These are phyloP conservation scores for Cynanchum wilfordii DNA, from an alignment of 257 asterid species.

Conservation along the genomic window DNA sequence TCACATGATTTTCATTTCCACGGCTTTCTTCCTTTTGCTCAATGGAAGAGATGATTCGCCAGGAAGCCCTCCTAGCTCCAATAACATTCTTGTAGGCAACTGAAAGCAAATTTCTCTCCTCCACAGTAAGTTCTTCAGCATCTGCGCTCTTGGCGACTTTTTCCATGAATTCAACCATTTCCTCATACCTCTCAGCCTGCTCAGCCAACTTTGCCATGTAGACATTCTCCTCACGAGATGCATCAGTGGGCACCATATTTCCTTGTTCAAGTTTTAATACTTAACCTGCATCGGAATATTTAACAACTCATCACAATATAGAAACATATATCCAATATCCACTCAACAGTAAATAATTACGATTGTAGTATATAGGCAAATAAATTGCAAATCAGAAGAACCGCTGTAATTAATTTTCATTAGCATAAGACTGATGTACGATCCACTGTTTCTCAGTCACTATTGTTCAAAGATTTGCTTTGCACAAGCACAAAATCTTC, in stretches of 20 bases:
- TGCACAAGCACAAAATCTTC: background rate
- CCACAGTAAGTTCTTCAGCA: conserved; percentile 24
- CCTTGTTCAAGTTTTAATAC: background rate
- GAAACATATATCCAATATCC: too few relatives aligned
- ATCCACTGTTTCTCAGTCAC: background rate
- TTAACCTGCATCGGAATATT: background rate
- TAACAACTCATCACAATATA: too few relatives aligned
- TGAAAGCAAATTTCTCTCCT: conserved; percentile 28
- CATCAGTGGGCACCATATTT: conserved; percentile 2
- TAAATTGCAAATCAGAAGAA: too few relatives aligned
- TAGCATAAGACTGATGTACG: background rate
- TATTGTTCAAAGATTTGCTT: background rate
- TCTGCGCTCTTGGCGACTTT: conserved; percentile 16
- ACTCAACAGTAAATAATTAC: background rate
- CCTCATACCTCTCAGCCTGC: conserved; percentile 32
- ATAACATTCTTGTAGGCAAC: conserved; percentile 31
- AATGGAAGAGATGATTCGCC: conserved; percentile 30
- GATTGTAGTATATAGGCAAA: background rate
- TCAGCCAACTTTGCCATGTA: conserved; percentile 33
- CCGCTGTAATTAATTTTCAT: background rate
- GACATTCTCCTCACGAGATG: conserved; percentile 26
- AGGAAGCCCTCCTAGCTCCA: conserved; percentile 31
- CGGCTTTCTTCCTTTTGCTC: conserved; percentile 30
- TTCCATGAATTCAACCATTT: conserved; percentile 35
- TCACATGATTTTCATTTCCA: conserved; percentile 25